Percentiles rank a stretch among this genome's conserved stretches.
These are phyloP conservation scores for Arthroderma sp. DNA, from an alignment of 2,329 filamentous ascomycete species.

Conservation along the genomic window DNA sequence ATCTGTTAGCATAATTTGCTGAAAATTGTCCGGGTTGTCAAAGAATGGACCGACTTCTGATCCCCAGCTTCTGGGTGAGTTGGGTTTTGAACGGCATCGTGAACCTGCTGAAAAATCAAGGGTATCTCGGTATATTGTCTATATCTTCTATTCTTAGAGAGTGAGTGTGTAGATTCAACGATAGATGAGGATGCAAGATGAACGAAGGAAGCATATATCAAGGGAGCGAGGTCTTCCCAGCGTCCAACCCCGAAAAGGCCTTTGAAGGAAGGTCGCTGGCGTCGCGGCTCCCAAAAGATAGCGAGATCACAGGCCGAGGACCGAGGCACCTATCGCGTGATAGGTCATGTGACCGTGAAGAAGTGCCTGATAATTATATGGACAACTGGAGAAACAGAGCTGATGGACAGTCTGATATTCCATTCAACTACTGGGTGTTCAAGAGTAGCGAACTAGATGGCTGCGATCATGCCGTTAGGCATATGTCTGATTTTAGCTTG, in stretches of 20 bases:
- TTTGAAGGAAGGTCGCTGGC: not conserved
- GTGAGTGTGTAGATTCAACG: not conserved
- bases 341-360: not conserved
- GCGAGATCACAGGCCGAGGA: slow-evolving; percentile 6
- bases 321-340: slow-evolving; percentile 7
- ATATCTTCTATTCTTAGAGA: not conserved
- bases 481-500: too few relatives aligned
- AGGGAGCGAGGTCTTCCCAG: not conserved
- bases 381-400: too few relatives aligned
- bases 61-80: slow-evolving; percentile 49
- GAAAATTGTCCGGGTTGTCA: too few relatives aligned
- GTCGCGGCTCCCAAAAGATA: not conserved
- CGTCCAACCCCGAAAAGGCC: not conserved
- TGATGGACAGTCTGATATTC: too few relatives aligned
- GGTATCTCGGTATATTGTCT: not conserved
- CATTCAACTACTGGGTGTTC: too few relatives aligned
- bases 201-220: not conserved
- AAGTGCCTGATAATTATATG: too few relatives aligned
- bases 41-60: slow-evolving; percentile 26
- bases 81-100: slow-evolving; percentile 54
- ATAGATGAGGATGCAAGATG: not conserved
- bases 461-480: too few relatives aligned
- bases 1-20: not conserved
- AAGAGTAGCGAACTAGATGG: too few relatives aligned
- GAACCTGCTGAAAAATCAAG: not conserved